Base-by-base conservation (phyloP, 2,329 filamentous ascomycete species). In the Botrytis medusae region DNA sequence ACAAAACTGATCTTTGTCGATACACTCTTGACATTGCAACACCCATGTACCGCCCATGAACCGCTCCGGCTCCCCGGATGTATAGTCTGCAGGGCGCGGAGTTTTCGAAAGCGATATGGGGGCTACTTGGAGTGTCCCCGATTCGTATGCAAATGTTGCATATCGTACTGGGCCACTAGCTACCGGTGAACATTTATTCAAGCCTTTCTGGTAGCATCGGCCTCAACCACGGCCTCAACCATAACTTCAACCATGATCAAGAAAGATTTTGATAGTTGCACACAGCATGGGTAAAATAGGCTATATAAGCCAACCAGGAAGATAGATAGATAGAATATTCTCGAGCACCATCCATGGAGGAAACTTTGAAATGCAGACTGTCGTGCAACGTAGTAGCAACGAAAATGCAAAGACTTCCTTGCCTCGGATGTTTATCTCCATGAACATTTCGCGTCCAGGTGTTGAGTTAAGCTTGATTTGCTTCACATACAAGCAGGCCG, bases 361-460 rank as follows among this genome's bases (percentile, higher is more conserved):
- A 14, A 57, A 32, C 7, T n/a, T 29, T 32, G n/a, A 57, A 68
- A 69, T 42, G 48, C 37, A 57, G 48, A 9, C 65, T 69, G 65
- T 32, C 5, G 65, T 69, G 65, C 48, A 69, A 69, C 65, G 65
- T 69, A 32, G 65, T 69, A 57, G 14, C 25, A 57, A 69, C 65
- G 65, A 69, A 57, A 69, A 69, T 57, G 65, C 48, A 59, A 69
- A 69, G 48, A 69, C 65, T 68, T 57, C 65, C 57, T 57, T 40
- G 48, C 65, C 37, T 44, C 37, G 37, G 34, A 57, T 51, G 22
- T 44, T 57, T 68, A 9, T 69, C 22, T 42, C 65, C 37, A 69
- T 37, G 65, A 69, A 57, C 48, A 57, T 57, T 42, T 68, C 48
- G n/a, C 48, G 48, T 32, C 37, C 65, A 68, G 22, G 48, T 68